phyloP scores from a whole-genome alignment of 2,329 filamentous ascomycete species.

The Fusarium subglutinans region DNA sequence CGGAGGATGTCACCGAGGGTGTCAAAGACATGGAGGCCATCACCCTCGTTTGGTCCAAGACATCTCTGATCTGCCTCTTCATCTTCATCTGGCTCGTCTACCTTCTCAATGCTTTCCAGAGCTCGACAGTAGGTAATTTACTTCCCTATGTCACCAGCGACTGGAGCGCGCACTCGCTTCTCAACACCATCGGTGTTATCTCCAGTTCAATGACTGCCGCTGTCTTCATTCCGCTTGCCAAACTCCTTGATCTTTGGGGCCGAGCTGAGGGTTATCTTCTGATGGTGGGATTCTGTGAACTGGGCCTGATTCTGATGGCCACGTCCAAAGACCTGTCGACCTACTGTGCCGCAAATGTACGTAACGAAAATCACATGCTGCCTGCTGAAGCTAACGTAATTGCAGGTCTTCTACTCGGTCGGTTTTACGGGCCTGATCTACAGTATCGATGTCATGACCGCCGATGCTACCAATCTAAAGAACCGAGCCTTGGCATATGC shows the following conservation, averaged over 20 bases:
- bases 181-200: constrained; percentile 10
- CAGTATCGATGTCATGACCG: constrained; percentile 12
- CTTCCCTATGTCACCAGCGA: constrained; percentile 2
- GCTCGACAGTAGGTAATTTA: constrained; percentile 47
- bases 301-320: constrained; percentile 69
- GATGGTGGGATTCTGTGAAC: constrained; percentile 43
- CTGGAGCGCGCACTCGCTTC: constrained; percentile 2
- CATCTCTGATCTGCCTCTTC: constrained; percentile 2
- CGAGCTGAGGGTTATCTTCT: constrained; percentile 13
- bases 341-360: constrained; percentile 62
- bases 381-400: neutral
- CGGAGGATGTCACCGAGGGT: constrained; percentile 34
- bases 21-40: constrained; percentile 21
- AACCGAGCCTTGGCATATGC: constrained; percentile 43
- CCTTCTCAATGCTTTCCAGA: constrained; percentile 38
- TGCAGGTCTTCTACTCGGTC: neutral
- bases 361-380: neutral
- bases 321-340: constrained; percentile 53
- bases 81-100: constrained; percentile 19
- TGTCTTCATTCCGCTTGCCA: constrained; percentile 8
- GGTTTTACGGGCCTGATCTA: constrained; percentile 13
- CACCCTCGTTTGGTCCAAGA: constrained; percentile 7
- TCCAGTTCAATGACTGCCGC: constrained; percentile 8
- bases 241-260: constrained; percentile 18
- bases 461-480: constrained; percentile 11